Evolutionary conservation across 495 filamentous ascomycete species (phyloP).

Genomic region (Peziza echinospora): DNA sequence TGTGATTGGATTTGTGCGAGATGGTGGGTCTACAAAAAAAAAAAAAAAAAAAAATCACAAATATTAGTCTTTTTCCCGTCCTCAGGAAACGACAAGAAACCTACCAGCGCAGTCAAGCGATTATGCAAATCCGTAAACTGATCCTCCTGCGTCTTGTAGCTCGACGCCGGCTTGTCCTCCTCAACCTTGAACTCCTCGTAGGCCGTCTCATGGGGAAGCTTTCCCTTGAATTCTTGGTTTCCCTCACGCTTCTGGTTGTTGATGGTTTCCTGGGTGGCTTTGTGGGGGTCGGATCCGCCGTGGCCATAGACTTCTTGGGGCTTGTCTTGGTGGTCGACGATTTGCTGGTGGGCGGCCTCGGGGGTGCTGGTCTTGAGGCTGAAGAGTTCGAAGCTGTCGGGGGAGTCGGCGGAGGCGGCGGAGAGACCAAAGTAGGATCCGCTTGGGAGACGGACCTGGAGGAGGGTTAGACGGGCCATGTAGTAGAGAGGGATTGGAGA

Average conservation of each 20-base stretch:
- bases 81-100: background rate
- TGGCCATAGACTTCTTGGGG: constrained; percentile 7
- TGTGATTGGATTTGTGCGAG: constrained; percentile 15
- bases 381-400: constrained; percentile 86
- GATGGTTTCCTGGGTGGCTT: constrained; percentile 4
- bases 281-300: constrained; percentile 9
- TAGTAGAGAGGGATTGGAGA: background rate
- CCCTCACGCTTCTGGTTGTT: constrained; percentile 18
- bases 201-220: constrained; percentile 20
- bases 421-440: constrained; percentile 76
- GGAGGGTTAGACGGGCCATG: background rate
- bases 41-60: no score
- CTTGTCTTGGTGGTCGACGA: constrained; percentile 15
- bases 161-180: constrained; percentile 27
- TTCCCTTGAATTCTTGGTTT: background rate
- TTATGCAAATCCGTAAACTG: constrained; percentile 69
- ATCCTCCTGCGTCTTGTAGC: constrained; percentile 27
- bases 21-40: constrained; percentile 19
- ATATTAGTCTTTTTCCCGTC: no score
- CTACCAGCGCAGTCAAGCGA: constrained; percentile 44
- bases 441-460: constrained; percentile 44
- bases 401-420: constrained; percentile 69
- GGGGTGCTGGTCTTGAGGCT: constrained; percentile 48
- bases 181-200: constrained; percentile 28
- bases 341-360: constrained; percentile 1